Evolutionary conservation across 75 land plant species (phyloP).

Genomic region (Cunninghamia lanceolata): DNA sequence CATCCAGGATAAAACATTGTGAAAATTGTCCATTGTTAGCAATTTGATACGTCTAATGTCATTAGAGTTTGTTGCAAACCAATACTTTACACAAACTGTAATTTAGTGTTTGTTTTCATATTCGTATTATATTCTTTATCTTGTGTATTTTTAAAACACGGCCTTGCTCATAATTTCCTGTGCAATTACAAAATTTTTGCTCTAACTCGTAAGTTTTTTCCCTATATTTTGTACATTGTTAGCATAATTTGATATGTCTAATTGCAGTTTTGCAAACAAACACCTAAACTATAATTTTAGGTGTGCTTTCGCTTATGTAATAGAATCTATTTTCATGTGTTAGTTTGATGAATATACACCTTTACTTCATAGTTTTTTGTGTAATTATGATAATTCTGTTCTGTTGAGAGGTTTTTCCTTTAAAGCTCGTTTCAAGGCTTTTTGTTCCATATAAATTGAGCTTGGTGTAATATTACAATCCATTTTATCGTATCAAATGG

Average conservation of each 20-base stretch:
- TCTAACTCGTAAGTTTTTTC: neutral
- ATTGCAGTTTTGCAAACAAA: neutral
- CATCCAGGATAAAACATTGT: neutral
- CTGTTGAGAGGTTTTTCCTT: neutral
- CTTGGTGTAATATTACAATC: neutral
- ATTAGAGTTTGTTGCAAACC: neutral
- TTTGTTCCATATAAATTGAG: neutral
- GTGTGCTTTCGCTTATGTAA: neutral
- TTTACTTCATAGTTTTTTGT: neutral
- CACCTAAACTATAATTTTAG: neutral
- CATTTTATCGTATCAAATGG: neutral
- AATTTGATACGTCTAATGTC: neutral
- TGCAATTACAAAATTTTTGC: neutral
- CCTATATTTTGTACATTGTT: neutral
- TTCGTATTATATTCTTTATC: neutral
- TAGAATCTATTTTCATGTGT: neutral
- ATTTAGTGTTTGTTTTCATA: neutral
- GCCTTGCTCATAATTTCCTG: neutral
- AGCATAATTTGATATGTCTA: neutral
- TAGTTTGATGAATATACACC: neutral
- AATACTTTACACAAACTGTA: neutral
- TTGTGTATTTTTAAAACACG: neutral
- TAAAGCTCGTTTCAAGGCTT: neutral
- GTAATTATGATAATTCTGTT: neutral
- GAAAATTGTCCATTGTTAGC: neutral